These are phyloP conservation scores for Vanrija pseudolonga DNA, from an alignment of 1,284 basidiomycete species.

Conservation along the genomic window DNA sequence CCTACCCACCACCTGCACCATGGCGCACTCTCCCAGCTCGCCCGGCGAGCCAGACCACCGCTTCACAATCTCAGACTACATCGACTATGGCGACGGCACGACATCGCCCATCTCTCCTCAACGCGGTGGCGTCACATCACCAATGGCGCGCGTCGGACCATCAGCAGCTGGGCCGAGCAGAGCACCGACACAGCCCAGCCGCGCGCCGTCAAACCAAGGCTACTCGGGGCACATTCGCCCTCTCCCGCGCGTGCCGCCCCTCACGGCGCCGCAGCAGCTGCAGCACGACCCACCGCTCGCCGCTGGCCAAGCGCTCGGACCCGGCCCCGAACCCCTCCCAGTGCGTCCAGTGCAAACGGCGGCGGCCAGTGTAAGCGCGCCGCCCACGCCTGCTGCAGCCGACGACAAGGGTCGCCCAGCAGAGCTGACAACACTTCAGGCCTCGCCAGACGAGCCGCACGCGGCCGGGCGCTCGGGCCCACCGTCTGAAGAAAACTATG, in stretches of 20 bases:
- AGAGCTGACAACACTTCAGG: neutral
- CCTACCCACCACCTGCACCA: too few relatives aligned
- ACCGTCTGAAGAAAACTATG: neutral
- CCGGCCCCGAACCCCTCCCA: slow-evolving; percentile 2
- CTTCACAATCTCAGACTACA: slow-evolving; percentile 3
- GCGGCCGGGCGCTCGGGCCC: neutral
- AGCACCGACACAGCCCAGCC: too few relatives aligned
- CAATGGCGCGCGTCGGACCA: too few relatives aligned
- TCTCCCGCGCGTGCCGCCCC: too few relatives aligned
- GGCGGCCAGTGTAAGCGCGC: neutral
- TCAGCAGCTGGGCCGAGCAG: neutral
- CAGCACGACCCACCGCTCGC: neutral
- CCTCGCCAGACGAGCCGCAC: slow-evolving; percentile 2
- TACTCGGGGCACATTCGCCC: too few relatives aligned
- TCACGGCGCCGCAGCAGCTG: neutral
- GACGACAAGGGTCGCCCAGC: too few relatives aligned
- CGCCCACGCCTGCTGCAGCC: neutral
- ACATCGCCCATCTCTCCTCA: neutral
- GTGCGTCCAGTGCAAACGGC: neutral
- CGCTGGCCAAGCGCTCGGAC: neutral
- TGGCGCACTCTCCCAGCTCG: neutral
- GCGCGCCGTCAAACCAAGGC: neutral
- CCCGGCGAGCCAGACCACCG: neutral
- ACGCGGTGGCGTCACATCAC: neutral
- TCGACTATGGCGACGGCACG: neutral